These are phyloP conservation scores for Gonium pectorale DNA, from an alignment of 139 green algal species.

Conservation along the genomic window DNA sequence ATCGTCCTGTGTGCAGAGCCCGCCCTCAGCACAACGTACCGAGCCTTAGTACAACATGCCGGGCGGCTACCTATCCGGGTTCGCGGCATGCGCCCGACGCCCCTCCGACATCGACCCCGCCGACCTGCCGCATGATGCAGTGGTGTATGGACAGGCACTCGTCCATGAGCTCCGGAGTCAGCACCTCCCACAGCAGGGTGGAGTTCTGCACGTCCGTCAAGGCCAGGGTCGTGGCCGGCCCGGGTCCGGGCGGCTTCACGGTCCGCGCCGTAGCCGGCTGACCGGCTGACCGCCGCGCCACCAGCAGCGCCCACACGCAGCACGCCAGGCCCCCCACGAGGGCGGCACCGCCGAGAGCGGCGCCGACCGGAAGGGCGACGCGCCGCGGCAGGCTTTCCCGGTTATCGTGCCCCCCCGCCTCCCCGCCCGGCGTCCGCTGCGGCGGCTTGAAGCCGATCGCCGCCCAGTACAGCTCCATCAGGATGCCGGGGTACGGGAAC, in stretches of 20 bases:
- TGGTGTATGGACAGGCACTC: slow-evolving; percentile 36
- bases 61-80: too few species aligned
- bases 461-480: background rate
- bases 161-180: slow-evolving; percentile 35
- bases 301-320: background rate
- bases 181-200: slow-evolving; percentile 41
- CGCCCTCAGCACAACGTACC: too few species aligned
- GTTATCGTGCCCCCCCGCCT: too few species aligned
- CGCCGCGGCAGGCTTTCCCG: background rate
- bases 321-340: background rate
- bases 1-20: too few species aligned
- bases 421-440: too few species aligned
- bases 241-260: background rate
- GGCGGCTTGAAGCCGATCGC: background rate
- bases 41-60: too few species aligned
- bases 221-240: slow-evolving; percentile 21
- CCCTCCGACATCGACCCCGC: background rate
- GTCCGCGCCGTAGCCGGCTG: background rate
- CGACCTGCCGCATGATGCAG: background rate
- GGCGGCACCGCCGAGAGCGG: background rate
- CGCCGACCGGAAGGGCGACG: too few species aligned
- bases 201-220: slow-evolving; percentile 45
- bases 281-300: too few species aligned
- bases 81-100: too few species aligned
- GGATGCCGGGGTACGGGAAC: slow-evolving; percentile 22